Evolutionary conservation across 2,329 filamentous ascomycete genomes (phyloP), one percentile per base, ranked within the genome.

Genomic region (Ascochyta fabae): DNA sequence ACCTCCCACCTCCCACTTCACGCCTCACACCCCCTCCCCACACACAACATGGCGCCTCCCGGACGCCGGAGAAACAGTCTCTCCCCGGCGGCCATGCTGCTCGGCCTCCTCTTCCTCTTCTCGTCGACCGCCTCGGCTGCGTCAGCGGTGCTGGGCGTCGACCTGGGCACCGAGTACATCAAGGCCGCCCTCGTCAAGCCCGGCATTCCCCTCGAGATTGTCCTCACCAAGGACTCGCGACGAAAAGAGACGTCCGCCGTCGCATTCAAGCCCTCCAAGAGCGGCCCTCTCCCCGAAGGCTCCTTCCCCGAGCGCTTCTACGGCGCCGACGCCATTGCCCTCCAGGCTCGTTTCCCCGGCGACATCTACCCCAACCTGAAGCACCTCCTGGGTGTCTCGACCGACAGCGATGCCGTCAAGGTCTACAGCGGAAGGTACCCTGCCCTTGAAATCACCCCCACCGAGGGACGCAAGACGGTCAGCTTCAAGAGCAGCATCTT

Each of bases 321-420:
- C 73, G 95, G 95, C 73, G 90, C 90, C 62, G 93, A 98, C 79
- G 94, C 95, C 59, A 83, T 96, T 69, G 91, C 94, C 58, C 83
- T 99, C 51, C 86, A 92, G 48, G 88, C 91, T 55, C 85, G 95
- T 65, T 97, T 96, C 75, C 93, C 95, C 31, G 87, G 89, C 76
- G 94, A 99, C 74, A 92, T 97, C 66, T 99, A 96, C 79, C 89
- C 91, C 50, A 98, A 98, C 75, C 80, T 99, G 67, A 99, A 98
- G 81, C 83, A 88, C 39, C 84, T 99, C 29, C 81, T 99, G n/a
- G 95, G 94, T 34, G 81, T 96, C 15, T 79, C 84, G 12, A 58
- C 46, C 9, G 78, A 83, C 53, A 83, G 84, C 59, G 79, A 85
- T 12, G 78, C 85, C 39, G 86, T 91, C 22, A 79, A 85, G 62